A percentile compares a stretch with the other conserved stretches of the same genome.
Evolutionary conservation across 2,329 filamentous ascomycete genomes (phyloP).

Genomic region (Elsinoe australis): DNA sequence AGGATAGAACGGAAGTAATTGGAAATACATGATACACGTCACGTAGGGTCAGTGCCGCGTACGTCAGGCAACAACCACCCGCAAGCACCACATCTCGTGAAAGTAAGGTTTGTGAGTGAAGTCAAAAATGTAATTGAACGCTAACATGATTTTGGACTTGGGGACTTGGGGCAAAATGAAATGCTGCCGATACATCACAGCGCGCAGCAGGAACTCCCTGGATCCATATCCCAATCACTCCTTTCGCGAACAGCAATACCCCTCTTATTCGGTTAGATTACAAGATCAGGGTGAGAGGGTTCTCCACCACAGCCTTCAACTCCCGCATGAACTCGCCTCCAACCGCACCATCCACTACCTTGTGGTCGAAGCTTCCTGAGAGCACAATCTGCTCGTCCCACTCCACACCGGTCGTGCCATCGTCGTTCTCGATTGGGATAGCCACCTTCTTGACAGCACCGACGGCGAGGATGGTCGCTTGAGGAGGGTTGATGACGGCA

Average conservation of each 20-base stretch:
- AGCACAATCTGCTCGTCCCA: slow-evolving; percentile 98
- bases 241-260: slow-evolving; percentile 1
- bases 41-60: too few relatives aligned
- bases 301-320: slow-evolving; percentile 96
- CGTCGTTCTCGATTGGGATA: slow-evolving; percentile 74
- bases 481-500: slow-evolving; percentile 97
- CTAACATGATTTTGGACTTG: too few relatives aligned
- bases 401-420: slow-evolving; percentile 64
- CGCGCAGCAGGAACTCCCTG: neutral
- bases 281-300: slow-evolving; percentile 88
- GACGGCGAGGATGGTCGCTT: slow-evolving; percentile 89
- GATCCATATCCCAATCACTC: neutral
- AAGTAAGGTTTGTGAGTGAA: too few relatives aligned
- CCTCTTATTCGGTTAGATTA: slow-evolving; percentile 46
- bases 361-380: slow-evolving; percentile 96
- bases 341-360: slow-evolving; percentile 92
- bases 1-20: too few relatives aligned
- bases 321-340: slow-evolving; percentile 95
- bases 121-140: too few relatives aligned
- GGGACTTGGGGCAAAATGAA: too few relatives aligned
- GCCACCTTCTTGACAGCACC: slow-evolving; percentile 95
- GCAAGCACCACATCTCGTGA: too few relatives aligned
- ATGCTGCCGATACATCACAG: too few relatives aligned
- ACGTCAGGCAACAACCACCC: too few relatives aligned
- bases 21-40: too few relatives aligned